Percentiles rank a stretch among this genome's conserved stretches.
phyloP scores from a whole-genome alignment of 192 early-diverging fungal species.

The Lobosporangium transversale region DNA sequence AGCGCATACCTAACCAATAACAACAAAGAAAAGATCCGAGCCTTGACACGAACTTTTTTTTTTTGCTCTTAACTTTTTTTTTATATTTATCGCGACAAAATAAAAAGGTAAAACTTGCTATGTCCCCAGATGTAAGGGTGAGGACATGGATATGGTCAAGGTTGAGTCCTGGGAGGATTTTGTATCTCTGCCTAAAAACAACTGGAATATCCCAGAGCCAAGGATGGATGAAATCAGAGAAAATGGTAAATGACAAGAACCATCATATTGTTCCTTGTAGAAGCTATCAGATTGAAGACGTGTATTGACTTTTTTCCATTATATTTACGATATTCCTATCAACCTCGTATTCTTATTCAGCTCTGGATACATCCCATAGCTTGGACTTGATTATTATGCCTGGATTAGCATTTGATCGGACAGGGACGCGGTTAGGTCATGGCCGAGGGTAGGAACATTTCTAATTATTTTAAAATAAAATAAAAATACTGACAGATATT shows the following conservation, averaged over 20 bases:
- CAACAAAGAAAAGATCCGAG: too few species aligned
- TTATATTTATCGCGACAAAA: not conserved
- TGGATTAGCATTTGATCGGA: slow-evolving; percentile 67
- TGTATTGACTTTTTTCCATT: not conserved
- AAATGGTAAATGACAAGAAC: too few species aligned
- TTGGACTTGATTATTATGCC: slow-evolving; percentile 73
- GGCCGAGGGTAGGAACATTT: slow-evolving; percentile 63
- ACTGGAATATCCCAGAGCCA: slow-evolving; percentile 78
- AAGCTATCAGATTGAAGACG: not conserved
- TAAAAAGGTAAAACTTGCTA: slow-evolving; percentile 61
- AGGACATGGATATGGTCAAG: slow-evolving; percentile 75
- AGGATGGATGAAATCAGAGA: slow-evolving; percentile 56
- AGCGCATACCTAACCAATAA: not conserved
- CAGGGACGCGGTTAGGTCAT: slow-evolving; percentile 68
- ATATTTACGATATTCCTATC: not conserved
- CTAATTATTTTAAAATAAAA: not conserved
- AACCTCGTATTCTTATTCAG: slow-evolving; percentile 29
- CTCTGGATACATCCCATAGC: slow-evolving; percentile 56
- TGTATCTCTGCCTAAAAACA: slow-evolving; percentile 65
- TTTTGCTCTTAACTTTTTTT: slow-evolving; percentile 1
- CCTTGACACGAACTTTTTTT: slow-evolving; percentile 1
- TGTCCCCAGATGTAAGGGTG: slow-evolving; percentile 60
- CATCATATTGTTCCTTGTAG: too few species aligned
- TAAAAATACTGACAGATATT: not conserved
- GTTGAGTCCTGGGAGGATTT: slow-evolving; percentile 69